Percentiles rank a stretch among this genome's conserved stretches.
Evolutionary conservation across 1,284 basidiomycete genomes (phyloP).

Genomic region (Malassezia nana): DNA sequence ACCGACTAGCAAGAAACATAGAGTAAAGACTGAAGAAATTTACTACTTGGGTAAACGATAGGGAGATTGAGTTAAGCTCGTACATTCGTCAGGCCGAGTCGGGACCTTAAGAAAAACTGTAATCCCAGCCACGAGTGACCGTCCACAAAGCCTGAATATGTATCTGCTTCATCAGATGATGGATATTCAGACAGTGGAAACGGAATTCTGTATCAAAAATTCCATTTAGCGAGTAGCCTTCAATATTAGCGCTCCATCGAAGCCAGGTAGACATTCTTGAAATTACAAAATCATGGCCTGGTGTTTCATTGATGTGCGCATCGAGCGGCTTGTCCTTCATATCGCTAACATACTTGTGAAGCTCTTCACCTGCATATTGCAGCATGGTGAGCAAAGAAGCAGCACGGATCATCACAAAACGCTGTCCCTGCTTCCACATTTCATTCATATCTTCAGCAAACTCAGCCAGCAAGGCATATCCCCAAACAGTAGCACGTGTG

Average conservation of each 20-base stretch:
- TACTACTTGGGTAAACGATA: no score
- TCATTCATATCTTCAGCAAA: neutral
- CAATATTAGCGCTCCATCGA: neutral
- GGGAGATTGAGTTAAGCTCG: no score
- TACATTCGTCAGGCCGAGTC: no score
- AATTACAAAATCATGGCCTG: neutral
- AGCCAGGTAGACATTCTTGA: neutral
- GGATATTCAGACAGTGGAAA: neutral
- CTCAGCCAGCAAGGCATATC: neutral
- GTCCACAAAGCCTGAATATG: neutral
- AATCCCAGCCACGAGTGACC: neutral
- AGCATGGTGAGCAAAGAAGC: neutral
- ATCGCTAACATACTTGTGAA: neutral
- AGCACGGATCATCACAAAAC: neutral
- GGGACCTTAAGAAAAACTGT: neutral
- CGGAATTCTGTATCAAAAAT: neutral
- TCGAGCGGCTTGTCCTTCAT: neutral
- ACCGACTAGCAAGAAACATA: no score
- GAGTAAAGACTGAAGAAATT: no score
- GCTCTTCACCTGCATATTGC: neutral
- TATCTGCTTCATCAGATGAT: neutral
- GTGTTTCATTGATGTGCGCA: neutral
- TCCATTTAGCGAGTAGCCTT: neutral
- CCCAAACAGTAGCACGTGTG: neutral
- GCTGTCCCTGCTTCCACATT: neutral